phyloP scores from a whole-genome alignment of 1,284 basidiomycete species.

The Wolfiporia cocos region DNA sequence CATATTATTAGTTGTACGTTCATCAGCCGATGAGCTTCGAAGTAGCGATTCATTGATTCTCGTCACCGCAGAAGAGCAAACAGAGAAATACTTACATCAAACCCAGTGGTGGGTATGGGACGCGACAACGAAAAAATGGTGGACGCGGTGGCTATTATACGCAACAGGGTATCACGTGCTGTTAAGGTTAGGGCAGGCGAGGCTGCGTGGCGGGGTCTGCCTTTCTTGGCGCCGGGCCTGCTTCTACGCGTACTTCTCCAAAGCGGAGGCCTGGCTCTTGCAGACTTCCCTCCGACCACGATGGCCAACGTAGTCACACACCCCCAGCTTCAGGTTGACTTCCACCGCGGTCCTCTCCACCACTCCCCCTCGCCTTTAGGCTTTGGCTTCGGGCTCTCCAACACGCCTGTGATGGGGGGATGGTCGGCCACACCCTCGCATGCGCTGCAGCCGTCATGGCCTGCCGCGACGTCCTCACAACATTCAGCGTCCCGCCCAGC shows the following conservation, averaged over 20 bases:
- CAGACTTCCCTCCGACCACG: constrained; percentile 23
- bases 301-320: constrained; percentile 65
- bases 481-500: constrained; percentile 36
- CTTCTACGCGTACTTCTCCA: constrained; percentile 19
- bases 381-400: constrained; percentile 62
- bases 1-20: constrained; percentile 57
- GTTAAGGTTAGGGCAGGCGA: constrained; percentile 35
- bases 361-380: constrained; percentile 61
- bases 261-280: too few species aligned
- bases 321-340: constrained; percentile 54
- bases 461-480: constrained; percentile 15
- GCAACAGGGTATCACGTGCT: not conserved
- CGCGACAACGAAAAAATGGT: constrained; percentile 8
- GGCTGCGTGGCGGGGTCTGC: not conserved
- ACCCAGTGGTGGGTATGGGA: constrained; percentile 3
- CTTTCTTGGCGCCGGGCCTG: constrained; percentile 21
- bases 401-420: constrained; percentile 31
- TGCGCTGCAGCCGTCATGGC: constrained; percentile 18
- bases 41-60: constrained; percentile 78
- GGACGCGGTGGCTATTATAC: constrained; percentile 17
- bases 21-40: constrained; percentile 66
- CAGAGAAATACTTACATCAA: constrained; percentile 26
- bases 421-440: constrained; percentile 26
- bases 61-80: constrained; percentile 40
- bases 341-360: constrained; percentile 53